Evolutionary conservation across 805 yeast species (phyloP).

Genomic region (Zygosaccharomyces lentus): DNA sequence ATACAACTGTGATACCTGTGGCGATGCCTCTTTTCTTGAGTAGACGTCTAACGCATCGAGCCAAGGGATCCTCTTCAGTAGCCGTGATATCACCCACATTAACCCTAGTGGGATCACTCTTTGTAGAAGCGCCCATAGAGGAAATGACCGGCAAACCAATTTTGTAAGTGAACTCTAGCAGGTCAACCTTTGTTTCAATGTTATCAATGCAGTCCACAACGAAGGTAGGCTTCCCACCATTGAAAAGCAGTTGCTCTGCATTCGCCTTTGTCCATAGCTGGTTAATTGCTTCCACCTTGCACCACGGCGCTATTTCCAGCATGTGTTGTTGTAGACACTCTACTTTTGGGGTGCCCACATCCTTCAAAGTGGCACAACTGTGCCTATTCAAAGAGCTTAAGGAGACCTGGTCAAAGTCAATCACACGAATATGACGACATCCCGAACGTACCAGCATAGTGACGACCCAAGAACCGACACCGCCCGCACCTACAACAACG

Average conservation of each 20-base stretch:
- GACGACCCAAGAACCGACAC: constrained; percentile 96
- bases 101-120: constrained; percentile 89
- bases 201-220: constrained; percentile 96
- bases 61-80: constrained; percentile 91
- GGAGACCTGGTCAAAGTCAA: constrained; percentile 96
- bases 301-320: constrained; percentile 87
- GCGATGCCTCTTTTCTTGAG: constrained; percentile 74
- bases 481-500: constrained; percentile 91
- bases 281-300: constrained; percentile 68
- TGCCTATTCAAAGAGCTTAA: constrained; percentile 89
- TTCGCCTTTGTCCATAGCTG: constrained; percentile 69
- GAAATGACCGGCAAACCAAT: constrained; percentile 66
- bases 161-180: constrained; percentile 66
- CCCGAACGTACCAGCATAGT: constrained; percentile 93
- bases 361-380: constrained; percentile 84
- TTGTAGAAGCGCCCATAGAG: constrained; percentile 97
- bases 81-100: constrained; percentile 83
- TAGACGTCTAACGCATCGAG: constrained; percentile 80
- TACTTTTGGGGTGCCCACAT: constrained; percentile 92
- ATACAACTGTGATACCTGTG: constrained; percentile 78
- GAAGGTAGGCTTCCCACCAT: constrained; percentile 57
- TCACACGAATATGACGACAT: constrained; percentile 66
- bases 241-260: constrained; percentile 54
- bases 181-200: constrained; percentile 92
- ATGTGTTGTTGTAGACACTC: constrained; percentile 69